Conservation (phyloP, 371 early-diverging fungal species). For the Mucor plumbeus region DNA sequence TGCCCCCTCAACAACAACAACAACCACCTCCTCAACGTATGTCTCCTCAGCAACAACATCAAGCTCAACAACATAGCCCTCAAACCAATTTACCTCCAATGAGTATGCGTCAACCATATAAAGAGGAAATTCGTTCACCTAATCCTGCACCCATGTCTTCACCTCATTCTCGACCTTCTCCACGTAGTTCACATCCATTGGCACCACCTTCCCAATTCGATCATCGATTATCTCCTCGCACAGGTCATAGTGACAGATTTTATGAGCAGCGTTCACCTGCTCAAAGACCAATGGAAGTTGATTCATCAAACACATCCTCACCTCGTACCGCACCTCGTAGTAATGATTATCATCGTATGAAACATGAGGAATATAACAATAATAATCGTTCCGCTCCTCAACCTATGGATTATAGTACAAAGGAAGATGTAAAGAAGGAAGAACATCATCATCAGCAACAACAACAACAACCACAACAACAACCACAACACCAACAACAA, state of each 20-base stretch:
- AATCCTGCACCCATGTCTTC: conserved; percentile 10
- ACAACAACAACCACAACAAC: conserved; percentile 7
- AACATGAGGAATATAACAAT: conserved; percentile 16
- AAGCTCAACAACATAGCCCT: conserved; percentile 13
- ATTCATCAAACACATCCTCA: not conserved
- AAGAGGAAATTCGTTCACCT: conserved; percentile 28
- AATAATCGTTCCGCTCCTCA: conserved; percentile 4
- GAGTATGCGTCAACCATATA: conserved; percentile 33
- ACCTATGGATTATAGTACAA: not conserved
- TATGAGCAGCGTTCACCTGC: conserved; percentile 23
- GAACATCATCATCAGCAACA: conserved; percentile 7
- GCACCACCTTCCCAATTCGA: not conserved
- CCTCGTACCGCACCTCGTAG: conserved; percentile 10
- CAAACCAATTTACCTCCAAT: conserved; percentile 33
- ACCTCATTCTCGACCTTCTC: not conserved
- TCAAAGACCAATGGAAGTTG: conserved; percentile 26
- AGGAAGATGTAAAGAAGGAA: not conserved
- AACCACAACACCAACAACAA: conserved; percentile 2
- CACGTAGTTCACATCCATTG: not conserved
- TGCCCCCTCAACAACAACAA: conserved; percentile 24
- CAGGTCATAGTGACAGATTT: not conserved
- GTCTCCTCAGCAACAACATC: conserved; percentile 17
- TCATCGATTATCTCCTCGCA: conserved; percentile 17
- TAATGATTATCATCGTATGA: conserved; percentile 13
- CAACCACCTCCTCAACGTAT: conserved; percentile 6